Evolutionary conservation across 441 rosid genomes (phyloP).

Genomic region (Euphorbia schlechtendalii): DNA sequence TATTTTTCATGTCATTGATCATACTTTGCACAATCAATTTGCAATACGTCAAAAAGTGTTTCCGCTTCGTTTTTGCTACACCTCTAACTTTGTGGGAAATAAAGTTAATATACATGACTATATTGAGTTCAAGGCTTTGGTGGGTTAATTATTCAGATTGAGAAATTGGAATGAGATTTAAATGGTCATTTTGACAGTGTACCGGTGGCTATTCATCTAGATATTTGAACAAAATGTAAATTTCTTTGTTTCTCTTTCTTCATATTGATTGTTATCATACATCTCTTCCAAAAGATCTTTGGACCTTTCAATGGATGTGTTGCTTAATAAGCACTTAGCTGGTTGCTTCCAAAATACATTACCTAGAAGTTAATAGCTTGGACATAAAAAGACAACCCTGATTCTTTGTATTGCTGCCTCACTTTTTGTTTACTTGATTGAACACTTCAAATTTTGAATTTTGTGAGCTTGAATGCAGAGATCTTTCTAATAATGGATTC

Average conservation of each 20-base stretch:
- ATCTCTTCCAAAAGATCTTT: background rate
- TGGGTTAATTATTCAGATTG: background rate
- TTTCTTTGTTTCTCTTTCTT: background rate
- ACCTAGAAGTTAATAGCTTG: background rate
- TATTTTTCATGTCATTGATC: too few species aligned
- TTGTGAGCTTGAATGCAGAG: constrained; percentile 43
- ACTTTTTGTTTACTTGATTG: constrained; percentile 2
- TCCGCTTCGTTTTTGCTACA: too few species aligned
- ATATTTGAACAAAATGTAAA: too few species aligned
- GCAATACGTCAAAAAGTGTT: too few species aligned
- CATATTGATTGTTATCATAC: background rate
- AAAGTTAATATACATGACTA: background rate
- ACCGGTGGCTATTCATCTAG: background rate
- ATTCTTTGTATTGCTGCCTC: background rate
- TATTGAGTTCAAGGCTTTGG: background rate
- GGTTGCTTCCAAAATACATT: background rate
- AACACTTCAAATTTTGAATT: constrained; percentile 13
- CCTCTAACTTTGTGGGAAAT: background rate
- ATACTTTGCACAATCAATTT: too few species aligned
- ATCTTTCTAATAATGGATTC: constrained; percentile 68
- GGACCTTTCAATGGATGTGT: background rate
- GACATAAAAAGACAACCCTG: background rate
- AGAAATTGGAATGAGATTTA: background rate
- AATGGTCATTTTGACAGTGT: background rate
- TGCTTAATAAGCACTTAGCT: background rate